Percentiles rank a stretch among this genome's conserved stretches.
These are phyloP conservation scores for Stenogyne calaminthoides DNA, from an alignment of 305 asterid genomes.

Conservation along the genomic window DNA sequence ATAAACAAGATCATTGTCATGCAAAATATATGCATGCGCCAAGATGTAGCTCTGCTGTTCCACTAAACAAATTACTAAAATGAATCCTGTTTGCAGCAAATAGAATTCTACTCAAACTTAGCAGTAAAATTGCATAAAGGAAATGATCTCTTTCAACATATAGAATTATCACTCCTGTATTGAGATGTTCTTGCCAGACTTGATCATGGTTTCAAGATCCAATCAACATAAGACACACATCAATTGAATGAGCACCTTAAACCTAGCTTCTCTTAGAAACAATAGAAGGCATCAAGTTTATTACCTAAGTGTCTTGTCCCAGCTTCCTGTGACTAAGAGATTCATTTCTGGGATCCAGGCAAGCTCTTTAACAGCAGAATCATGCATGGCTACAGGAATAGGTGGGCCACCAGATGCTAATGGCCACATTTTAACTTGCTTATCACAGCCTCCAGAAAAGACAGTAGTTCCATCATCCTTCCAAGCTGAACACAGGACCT, in stretches of 20 bases:
- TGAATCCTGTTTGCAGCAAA: conserved; percentile 17
- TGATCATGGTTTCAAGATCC: background rate
- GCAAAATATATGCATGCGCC: background rate
- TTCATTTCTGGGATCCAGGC: conserved; percentile 94
- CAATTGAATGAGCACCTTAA: background rate
- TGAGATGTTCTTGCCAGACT: conserved; percentile 4
- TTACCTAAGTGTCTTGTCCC: conserved; percentile 91
- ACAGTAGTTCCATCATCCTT: conserved; percentile 97
- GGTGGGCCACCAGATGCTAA: conserved; percentile 75
- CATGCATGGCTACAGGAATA: conserved; percentile 88
- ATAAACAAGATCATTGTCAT: background rate
- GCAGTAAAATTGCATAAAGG: background rate
- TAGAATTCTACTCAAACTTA: background rate
- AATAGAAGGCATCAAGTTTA: conserved; percentile 16
- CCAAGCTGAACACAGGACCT: conserved; percentile 95
- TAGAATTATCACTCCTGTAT: background rate
- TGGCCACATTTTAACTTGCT: conserved; percentile 98
- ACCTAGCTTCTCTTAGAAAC: conserved; percentile 6
- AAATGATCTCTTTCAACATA: conserved; percentile 6
- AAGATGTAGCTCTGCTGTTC: background rate
- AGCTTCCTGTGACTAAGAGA: conserved; percentile 84
- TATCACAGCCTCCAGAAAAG: conserved; percentile 97
- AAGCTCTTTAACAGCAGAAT: conserved; percentile 81
- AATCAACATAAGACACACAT: conserved; percentile 3
- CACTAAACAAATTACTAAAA: background rate